Conservation (phyloP, 352 stramenopile species). For the Phytophthora fragariaefolia region DNA sequence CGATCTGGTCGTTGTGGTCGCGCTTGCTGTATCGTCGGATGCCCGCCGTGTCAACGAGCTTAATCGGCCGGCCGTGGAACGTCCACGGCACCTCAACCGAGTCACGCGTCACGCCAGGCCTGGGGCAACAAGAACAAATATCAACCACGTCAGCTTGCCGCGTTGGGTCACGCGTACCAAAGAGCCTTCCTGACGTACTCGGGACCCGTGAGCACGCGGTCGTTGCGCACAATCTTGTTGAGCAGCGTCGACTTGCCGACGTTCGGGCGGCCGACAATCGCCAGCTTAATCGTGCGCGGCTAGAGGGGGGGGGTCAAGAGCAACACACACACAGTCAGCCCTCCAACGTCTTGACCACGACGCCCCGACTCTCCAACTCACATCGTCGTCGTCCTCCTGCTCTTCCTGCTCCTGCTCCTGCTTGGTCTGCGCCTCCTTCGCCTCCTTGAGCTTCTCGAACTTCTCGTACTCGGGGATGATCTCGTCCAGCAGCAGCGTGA, state of each 20-base stretch:
- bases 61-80: slow-evolving; percentile 75
- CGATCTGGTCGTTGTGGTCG: slow-evolving; percentile 84
- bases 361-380: slow-evolving; percentile 33
- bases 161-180: no score
- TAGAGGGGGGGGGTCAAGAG: no score
- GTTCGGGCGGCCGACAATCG: slow-evolving; percentile 82
- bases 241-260: slow-evolving; percentile 86
- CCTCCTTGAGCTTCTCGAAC: slow-evolving; percentile 61
- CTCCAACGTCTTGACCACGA: background rate
- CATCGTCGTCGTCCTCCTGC: slow-evolving; percentile 55
- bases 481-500: slow-evolving; percentile 71
- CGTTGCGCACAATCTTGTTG: slow-evolving; percentile 83
- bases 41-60: slow-evolving; percentile 83
- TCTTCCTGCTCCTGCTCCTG: slow-evolving; percentile 41
- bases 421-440: slow-evolving; percentile 35
- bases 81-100: slow-evolving; percentile 83
- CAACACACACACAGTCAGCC: slow-evolving; percentile 6
- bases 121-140: slow-evolving; percentile 36
- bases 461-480: slow-evolving; percentile 76
- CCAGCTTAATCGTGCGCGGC: slow-evolving; percentile 73
- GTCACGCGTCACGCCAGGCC: slow-evolving; percentile 82
- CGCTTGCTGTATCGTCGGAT: slow-evolving; percentile 88
- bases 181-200: slow-evolving; percentile 54
- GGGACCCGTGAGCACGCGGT: slow-evolving; percentile 81
- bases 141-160: no score